phyloP scores from a whole-genome alignment of 2,329 filamentous ascomycete genomes.

The Amphichorda felina region DNA sequence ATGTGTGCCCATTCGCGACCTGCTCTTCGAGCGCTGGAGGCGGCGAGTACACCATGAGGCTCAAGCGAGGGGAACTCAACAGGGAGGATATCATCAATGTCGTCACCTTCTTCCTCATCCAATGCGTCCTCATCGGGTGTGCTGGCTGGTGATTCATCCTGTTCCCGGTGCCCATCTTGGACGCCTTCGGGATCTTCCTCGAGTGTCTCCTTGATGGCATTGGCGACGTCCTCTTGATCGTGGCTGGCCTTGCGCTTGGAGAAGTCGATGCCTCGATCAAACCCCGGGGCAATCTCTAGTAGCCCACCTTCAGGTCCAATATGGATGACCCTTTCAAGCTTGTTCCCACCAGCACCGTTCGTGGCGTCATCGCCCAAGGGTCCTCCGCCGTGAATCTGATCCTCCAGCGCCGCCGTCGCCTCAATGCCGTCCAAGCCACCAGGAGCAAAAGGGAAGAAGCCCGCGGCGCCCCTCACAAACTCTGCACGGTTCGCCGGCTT shows the following conservation, averaged over 20 bases:
- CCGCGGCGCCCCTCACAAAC: conserved; percentile 84
- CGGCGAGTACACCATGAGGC: conserved; percentile 64
- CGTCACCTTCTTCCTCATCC: conserved; percentile 38
- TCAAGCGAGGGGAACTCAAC: conserved; percentile 89
- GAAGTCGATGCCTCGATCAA: conserved; percentile 67
- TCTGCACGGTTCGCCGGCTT: conserved; percentile 81
- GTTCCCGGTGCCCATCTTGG: conserved; percentile 8
- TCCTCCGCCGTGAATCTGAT: conserved; percentile 51
- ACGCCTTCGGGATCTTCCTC: conserved; percentile 35
- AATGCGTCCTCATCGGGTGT: conserved; percentile 13
- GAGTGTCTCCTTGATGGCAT: conserved; percentile 57
- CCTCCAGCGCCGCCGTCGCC: conserved; percentile 73
- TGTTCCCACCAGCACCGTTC: conserved; percentile 19
- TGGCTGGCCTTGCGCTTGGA: conserved; percentile 39
- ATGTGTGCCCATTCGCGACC: conserved; percentile 95
- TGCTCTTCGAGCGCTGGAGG: conserved; percentile 59
- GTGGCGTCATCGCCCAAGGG: conserved; percentile 22
- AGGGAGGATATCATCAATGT: conserved; percentile 78
- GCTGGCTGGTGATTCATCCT: conserved; percentile 1
- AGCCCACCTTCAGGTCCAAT: conserved; percentile 67
- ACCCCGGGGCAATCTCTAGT: conserved; percentile 71
- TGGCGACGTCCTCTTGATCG: conserved; percentile 49
- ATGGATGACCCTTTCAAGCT: conserved; percentile 77
- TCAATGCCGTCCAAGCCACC: conserved; percentile 82
- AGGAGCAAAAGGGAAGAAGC: conserved; percentile 89